Evolutionary conservation across 2,329 filamentous ascomycete genomes (phyloP).

Genomic region (Catunica adiposa): DNA sequence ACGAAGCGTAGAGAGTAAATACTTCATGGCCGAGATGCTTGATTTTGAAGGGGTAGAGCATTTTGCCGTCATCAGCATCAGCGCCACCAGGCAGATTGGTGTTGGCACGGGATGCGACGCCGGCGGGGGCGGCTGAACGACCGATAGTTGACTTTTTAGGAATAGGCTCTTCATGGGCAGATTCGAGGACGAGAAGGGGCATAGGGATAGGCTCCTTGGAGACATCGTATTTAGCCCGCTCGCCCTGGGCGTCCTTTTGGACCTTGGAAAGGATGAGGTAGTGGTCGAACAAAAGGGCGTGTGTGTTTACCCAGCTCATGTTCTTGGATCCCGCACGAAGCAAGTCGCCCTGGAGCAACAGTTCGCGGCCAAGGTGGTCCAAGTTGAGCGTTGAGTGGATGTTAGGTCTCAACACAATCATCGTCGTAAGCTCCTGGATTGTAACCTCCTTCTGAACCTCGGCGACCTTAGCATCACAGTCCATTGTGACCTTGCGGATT

Average conservation of each 20-base stretch:
- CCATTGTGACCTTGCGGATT: constrained; percentile 72
- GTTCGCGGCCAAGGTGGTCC: constrained; percentile 79
- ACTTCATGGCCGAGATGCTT: constrained; percentile 91
- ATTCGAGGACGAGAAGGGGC: constrained; percentile 86
- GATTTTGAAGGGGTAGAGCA: constrained; percentile 84
- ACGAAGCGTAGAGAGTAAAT: constrained; percentile 77
- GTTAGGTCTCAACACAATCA: constrained; percentile 69
- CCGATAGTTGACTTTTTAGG: constrained; percentile 59
- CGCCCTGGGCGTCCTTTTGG: constrained; percentile 50
- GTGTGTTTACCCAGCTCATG: constrained; percentile 86
- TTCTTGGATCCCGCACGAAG: constrained; percentile 77
- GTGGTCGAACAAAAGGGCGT: constrained; percentile 88
- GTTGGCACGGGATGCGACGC: constrained; percentile 39
- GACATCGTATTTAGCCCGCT: constrained; percentile 73
- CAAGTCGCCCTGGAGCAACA: constrained; percentile 78
- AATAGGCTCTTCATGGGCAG: constrained; percentile 78
- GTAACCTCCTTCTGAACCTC: constrained; percentile 86
- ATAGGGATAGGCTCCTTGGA: constrained; percentile 92
- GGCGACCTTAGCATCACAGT: constrained; percentile 83
- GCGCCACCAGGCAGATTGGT: constrained; percentile 17
- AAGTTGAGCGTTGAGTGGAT: constrained; percentile 85
- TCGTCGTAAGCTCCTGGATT: constrained; percentile 66
- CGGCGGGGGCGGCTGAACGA: constrained; percentile 49
- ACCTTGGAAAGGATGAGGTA: constrained; percentile 88
- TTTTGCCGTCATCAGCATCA: constrained; percentile 56